A percentile compares a stretch with the other conserved stretches of the same genome.
Conservation (phyloP, 306 rosid genomes). For the Begonia masoniana region DNA sequence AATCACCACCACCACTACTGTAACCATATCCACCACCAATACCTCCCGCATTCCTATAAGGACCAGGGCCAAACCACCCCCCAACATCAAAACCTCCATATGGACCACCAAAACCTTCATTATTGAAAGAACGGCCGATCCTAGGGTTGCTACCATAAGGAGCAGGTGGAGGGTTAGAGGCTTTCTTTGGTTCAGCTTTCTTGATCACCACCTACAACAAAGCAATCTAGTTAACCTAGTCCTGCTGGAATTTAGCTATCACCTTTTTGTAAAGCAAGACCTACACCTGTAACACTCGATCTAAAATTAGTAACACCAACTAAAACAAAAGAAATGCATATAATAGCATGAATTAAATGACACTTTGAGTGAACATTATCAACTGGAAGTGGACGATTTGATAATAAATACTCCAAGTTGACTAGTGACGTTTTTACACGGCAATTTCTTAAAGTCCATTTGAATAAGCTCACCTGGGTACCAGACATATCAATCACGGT, state of each 20-base stretch:
- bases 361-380: neutral
- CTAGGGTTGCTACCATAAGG: slow-evolving; percentile 70
- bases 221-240: neutral
- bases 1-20: slow-evolving; percentile 34
- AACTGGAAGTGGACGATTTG: neutral
- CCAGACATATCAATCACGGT: slow-evolving; percentile 85
- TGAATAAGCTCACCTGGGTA: slow-evolving; percentile 47
- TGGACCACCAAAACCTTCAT: slow-evolving; percentile 35
- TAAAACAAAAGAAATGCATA: neutral
- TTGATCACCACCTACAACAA: slow-evolving; percentile 79
- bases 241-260: neutral
- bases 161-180: slow-evolving; percentile 59
- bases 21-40: slow-evolving; percentile 69
- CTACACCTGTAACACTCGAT: neutral
- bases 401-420: neutral
- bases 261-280: neutral
- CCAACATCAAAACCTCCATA: slow-evolving; percentile 76
- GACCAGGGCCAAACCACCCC: slow-evolving; percentile 32
- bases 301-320: neutral
- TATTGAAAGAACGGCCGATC: slow-evolving; percentile 7
- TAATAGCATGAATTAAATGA: neutral
- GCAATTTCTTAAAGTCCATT: slow-evolving; percentile 7
- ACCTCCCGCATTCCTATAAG: slow-evolving; percentile 48
- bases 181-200: slow-evolving; percentile 96
- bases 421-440: neutral